Percentiles rank a stretch among this genome's conserved stretches.
Conservation (phyloP, 768 basidiomycete genomes). For the Lepiota venenata region DNA sequence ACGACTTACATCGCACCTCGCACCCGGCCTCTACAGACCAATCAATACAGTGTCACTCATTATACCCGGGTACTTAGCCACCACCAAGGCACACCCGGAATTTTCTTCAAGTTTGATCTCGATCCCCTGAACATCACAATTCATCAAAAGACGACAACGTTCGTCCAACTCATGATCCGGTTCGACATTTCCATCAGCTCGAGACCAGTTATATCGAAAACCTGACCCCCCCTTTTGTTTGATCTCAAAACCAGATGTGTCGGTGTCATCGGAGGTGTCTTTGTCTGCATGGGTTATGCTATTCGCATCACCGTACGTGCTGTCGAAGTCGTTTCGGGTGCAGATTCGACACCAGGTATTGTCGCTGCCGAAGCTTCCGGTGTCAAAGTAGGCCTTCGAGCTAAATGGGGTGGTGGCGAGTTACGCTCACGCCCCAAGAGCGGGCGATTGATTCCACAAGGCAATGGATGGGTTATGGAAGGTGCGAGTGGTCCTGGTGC, state of each 20-base stretch:
- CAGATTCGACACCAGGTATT: constrained; percentile 42
- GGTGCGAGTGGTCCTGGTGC: constrained; percentile 35
- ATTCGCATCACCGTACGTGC: constrained; percentile 63
- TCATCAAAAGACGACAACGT: constrained; percentile 81
- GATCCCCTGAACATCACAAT: constrained; percentile 87
- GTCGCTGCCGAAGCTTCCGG: constrained; percentile 65
- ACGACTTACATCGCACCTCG: constrained; percentile 87
- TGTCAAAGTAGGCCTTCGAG: constrained; percentile 50
- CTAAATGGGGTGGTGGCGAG: constrained; percentile 67
- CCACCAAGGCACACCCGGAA: constrained; percentile 81
- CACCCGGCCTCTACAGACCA: constrained; percentile 58
- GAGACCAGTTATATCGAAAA: not conserved
- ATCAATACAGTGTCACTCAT: constrained; percentile 95
- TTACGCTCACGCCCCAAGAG: constrained; percentile 52
- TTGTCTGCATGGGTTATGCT: constrained; percentile 81
- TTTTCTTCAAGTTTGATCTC: constrained; percentile 98
- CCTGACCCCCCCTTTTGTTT: constrained; percentile 13
- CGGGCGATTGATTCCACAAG: constrained; percentile 51
- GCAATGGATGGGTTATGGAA: constrained; percentile 59
- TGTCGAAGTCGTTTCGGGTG: constrained; percentile 61
- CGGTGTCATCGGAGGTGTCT: constrained; percentile 92
- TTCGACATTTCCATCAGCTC: constrained; percentile 27
- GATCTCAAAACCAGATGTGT: constrained; percentile 56
- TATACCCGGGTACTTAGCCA: constrained; percentile 76
- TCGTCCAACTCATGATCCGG: constrained; percentile 76